Evolutionary conservation across 441 rosid genomes (phyloP).

Genomic region (Hura crepitans): DNA sequence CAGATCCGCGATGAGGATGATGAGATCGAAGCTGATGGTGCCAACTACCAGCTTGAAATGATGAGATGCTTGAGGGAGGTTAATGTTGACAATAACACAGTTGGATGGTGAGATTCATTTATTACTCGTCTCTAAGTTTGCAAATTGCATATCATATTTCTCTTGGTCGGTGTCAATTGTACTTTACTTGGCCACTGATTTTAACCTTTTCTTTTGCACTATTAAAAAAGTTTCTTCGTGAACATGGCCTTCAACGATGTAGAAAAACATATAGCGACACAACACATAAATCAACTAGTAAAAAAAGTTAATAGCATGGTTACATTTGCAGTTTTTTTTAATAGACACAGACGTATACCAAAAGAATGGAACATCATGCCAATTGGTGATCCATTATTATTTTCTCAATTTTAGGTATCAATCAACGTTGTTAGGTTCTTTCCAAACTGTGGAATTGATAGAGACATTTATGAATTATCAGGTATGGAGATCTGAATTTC

Average conservation of each 20-base stretch:
- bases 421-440: constrained; percentile 90
- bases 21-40: constrained; percentile 95
- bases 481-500: constrained; percentile 41
- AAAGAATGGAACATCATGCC: background rate
- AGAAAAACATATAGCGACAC: no score
- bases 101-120: constrained; percentile 61
- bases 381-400: constrained; percentile 1
- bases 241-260: background rate
- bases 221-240: background rate
- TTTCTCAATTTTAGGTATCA: constrained; percentile 62
- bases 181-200: background rate
- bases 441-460: constrained; percentile 87
- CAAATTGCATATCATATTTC: background rate
- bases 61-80: constrained; percentile 96
- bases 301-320: background rate
- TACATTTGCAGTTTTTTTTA: background rate
- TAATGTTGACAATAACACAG: constrained; percentile 91
- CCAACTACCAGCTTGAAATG: constrained; percentile 96
- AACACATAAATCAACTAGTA: no score
- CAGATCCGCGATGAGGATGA: constrained; percentile 86
- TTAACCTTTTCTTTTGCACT: background rate
- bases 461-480: constrained; percentile 98
- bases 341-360: background rate
- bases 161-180: background rate
- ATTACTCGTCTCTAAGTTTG: background rate